These are phyloP conservation scores for Lecanicillium sp. DNA, from an alignment of 2,329 filamentous ascomycete species.

Conservation along the genomic window DNA sequence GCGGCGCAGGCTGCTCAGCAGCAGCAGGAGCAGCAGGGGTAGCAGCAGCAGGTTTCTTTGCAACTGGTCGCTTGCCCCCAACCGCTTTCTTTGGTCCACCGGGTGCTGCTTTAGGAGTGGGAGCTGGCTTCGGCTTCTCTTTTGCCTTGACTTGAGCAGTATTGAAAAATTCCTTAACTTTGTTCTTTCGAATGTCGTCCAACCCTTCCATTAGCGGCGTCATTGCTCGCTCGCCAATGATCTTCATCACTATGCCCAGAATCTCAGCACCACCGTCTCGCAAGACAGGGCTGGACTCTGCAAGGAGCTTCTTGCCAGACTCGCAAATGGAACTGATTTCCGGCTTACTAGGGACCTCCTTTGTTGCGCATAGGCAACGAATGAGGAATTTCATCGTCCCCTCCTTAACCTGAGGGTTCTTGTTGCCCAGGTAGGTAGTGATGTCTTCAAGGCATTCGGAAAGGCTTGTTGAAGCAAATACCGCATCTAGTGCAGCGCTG, in stretches of 20 bases:
- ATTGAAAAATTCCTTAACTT: slow-evolving; percentile 89
- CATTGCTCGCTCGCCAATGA: slow-evolving; percentile 95
- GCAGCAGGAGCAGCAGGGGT: too few species aligned
- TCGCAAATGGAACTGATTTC: slow-evolving; percentile 86
- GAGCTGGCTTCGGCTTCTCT: slow-evolving; percentile 72
- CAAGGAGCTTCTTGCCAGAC: slow-evolving; percentile 76
- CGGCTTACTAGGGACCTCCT: slow-evolving; percentile 72
- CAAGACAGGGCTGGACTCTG: slow-evolving; percentile 79
- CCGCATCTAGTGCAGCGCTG: slow-evolving; percentile 70
- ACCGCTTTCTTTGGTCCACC: slow-evolving; percentile 38
- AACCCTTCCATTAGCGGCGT: slow-evolving; percentile 82
- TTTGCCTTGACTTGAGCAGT: slow-evolving; percentile 41
- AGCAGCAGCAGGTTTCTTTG: slow-evolving; percentile 37
- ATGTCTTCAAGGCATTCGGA: slow-evolving; percentile 90
- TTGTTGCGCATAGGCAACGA: slow-evolving; percentile 73
- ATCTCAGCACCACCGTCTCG: slow-evolving; percentile 87
- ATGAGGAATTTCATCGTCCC: slow-evolving; percentile 92
- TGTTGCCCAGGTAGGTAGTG: slow-evolving; percentile 74
- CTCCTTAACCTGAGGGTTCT: slow-evolving; percentile 96
- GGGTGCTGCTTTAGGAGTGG: slow-evolving; percentile 44
- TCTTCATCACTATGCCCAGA: slow-evolving; percentile 94
- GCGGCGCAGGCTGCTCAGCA: slow-evolving; percentile 43
- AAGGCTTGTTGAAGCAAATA: slow-evolving; percentile 58
- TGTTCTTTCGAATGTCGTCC: slow-evolving; percentile 91
- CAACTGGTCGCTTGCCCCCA: slow-evolving; percentile 31